A percentile compares a stretch with the other conserved stretches of the same genome.
phyloP scores from a whole-genome alignment of 208 protist genomes.

The Trichomonas gallinae region DNA sequence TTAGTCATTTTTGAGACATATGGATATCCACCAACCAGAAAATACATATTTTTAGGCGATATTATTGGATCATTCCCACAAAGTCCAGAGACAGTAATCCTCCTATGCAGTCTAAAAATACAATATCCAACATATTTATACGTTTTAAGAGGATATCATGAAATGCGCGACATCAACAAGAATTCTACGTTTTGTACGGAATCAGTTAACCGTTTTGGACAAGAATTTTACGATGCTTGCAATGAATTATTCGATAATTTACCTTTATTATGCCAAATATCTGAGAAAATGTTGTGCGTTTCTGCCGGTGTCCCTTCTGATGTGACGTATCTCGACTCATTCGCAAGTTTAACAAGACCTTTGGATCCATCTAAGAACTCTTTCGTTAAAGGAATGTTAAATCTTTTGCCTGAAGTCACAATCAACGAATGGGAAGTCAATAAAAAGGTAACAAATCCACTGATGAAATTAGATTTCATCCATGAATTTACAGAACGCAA shows the following conservation, averaged over 20 bases:
- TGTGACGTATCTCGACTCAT: conserved; percentile 75
- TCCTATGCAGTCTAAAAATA: conserved; percentile 67
- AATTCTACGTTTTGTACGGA: conserved; percentile 35
- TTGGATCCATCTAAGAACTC: conserved; percentile 60
- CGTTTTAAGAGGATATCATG: conserved; percentile 90
- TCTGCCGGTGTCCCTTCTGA: conserved; percentile 62
- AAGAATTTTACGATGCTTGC: conserved; percentile 51
- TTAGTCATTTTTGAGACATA: not conserved
- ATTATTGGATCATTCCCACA: conserved; percentile 21
- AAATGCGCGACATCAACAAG: conserved; percentile 85
- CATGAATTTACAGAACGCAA: conserved; percentile 88
- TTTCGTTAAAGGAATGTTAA: conserved; percentile 96
- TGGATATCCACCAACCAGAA: conserved; percentile 72
- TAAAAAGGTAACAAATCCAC: conserved; percentile 87
- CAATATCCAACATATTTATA: conserved; percentile 79
- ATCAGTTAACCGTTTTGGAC: conserved; percentile 42
- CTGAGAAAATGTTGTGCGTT: conserved; percentile 26
- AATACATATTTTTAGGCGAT: conserved; percentile 86
- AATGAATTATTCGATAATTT: conserved; percentile 62
- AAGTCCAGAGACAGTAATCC: conserved; percentile 66
- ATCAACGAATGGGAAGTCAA: conserved; percentile 85
- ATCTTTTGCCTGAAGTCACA: conserved; percentile 86
- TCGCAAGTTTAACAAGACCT: conserved; percentile 77
- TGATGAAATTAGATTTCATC: conserved; percentile 90
- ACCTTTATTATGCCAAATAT: conserved; percentile 52